Conservation (phyloP, 148 eudicot genomes). For the Nepenthes gracilis region DNA sequence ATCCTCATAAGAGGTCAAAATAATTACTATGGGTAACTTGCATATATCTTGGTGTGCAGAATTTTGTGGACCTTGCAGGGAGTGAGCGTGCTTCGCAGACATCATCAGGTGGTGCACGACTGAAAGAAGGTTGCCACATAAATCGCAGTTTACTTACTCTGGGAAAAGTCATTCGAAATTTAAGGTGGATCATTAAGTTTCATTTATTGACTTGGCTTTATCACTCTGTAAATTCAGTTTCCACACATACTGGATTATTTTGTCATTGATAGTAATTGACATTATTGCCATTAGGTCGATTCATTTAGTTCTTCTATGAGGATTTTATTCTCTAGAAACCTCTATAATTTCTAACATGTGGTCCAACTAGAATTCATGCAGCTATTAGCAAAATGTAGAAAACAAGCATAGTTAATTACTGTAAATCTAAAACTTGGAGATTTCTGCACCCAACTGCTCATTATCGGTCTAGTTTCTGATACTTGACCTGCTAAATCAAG, state of each 20-base stretch:
- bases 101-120: conserved; percentile 55
- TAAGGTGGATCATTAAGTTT: conserved; percentile 40
- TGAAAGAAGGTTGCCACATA: conserved; percentile 94
- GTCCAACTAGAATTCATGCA: no score
- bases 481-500: no score
- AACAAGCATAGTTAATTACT: no score
- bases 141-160: conserved; percentile 80
- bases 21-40: background rate
- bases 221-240: background rate
- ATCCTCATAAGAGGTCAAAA: background rate
- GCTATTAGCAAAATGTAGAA: no score
- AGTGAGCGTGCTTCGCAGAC: conserved; percentile 98
- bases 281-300: no score
- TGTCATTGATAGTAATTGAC: background rate
- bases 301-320: no score
- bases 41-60: conserved; percentile 28
- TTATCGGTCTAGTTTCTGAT: no score
- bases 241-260: background rate
- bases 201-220: background rate
- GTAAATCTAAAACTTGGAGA: no score
- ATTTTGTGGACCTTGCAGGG: conserved; percentile 97
- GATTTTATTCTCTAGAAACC: no score
- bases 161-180: conserved; percentile 79
- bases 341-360: no score
- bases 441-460: no score